Evolutionary conservation across 2,329 filamentous ascomycete species (phyloP), one percentile per base, ranked within the genome.

Genomic region (Aspergillus melleus): DNA sequence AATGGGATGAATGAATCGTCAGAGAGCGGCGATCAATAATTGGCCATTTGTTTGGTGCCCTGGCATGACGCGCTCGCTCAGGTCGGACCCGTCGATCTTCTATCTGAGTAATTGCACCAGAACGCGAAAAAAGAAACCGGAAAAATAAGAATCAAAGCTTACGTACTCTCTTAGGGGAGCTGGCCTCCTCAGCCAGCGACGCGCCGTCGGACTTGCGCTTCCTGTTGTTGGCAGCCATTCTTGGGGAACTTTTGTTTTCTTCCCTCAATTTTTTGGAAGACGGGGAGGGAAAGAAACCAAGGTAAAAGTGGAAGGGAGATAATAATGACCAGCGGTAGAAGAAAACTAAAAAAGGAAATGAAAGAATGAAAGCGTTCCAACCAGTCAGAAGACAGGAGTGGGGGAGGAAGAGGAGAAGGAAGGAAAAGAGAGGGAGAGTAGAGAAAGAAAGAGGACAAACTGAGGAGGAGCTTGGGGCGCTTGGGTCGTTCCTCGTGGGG

Each of bases 141-240:
- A 51, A 44, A 26, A 51, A 44, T 8, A 22, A 47, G 26, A 58
- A 53, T 30, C 44, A 24, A 24, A 57, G 57, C 29, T 58, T 63
- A 60, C 68, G 64, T 29, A 64, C 59, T 36, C 62, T 66, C 56
- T 74, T 75, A 2, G 70, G 63, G 9, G 70, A 55, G 20, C 54
- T 46, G 14, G 44, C 52, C 19, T 68, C 66, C 20, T 66, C 66
- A 54, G 64, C 53, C 57, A 62, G 57, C 22, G 64, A 55, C 19
- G 63, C 64, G 60, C 58, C 61, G 49, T 66, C 65, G 2, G 69
- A 67, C 61, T 70, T 72, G 63, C 72, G 72, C 63, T 74, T 74
- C 47, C 49, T 59, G 47, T 49, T 49, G 30, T 55, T 50, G 30
- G 19, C 26, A 49, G 44, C 51, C 36, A 42, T 42, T 42, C 4